Base-by-base conservation (phyloP, 768 basidiomycete genomes). In the Hypholoma sublateritium region DNA sequence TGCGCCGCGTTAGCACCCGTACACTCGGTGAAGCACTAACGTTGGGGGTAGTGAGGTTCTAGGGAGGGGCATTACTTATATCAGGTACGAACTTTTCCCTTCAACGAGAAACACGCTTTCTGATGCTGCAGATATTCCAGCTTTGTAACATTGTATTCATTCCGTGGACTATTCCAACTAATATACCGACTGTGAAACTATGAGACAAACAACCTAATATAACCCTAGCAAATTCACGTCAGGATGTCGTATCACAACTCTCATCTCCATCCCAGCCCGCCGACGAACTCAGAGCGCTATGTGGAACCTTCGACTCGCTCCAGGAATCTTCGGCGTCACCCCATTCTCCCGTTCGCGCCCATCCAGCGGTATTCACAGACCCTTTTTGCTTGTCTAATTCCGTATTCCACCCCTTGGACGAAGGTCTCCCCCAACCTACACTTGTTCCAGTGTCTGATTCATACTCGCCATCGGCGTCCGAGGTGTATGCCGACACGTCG, bases 211-310 rank as follows among this genome's bases (percentile, higher is more conserved):
- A 19, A 11, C 47, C 13, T 37, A 48, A n/a, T 16, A 46, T 35
- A 34, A 41, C 41, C 44, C 50, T 28, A 54, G 17, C 49, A 58
- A 16, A 34, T 19, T 3, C 14, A 35, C 39, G 17, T 65, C 55
- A 67, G 62, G 61, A 72, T 62, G 69, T 73, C 28, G 68, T 74
- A 50, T 74, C 65, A 39, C 73, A 74, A 53, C 77, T 79, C 53
- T 75, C 72, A 56, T 80, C 77, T 12, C 76, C 77, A 51, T 79
- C 78, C 79, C 78, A 79, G 16, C 77, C 75, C 5, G 73, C 69
- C 17, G 72, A 73, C 24, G 76, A 73, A 53, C 66, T 70, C 14
- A 61, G 65, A 24, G 69, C 67, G 54, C 70, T 74, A 51, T 61
- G 56, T 6, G 64, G 62, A 11, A 47, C 22, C 16, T 47, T 47